phyloP scores from a whole-genome alignment of 139 green algal genomes.

The Chlamydomonas urium region DNA sequence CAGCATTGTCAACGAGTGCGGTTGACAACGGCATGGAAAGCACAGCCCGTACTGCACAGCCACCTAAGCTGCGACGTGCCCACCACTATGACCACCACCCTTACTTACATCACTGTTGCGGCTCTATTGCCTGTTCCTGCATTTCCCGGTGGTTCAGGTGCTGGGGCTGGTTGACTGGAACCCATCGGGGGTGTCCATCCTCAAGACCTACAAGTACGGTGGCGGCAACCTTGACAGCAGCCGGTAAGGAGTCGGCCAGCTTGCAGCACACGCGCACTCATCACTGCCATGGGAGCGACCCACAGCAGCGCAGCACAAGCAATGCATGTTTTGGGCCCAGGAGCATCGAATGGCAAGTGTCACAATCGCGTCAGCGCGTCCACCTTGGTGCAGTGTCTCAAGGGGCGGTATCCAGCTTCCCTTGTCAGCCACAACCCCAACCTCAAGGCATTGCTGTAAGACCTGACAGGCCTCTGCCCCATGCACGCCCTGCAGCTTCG shows the following conservation, averaged over 20 bases:
- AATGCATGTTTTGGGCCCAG: not conserved
- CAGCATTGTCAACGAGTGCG: not conserved
- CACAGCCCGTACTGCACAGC: not conserved
- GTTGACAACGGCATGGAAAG: not conserved
- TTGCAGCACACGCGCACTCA: not conserved
- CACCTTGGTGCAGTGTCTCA: not conserved
- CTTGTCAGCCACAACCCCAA: not conserved
- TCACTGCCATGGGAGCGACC: not conserved
- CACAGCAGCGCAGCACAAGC: not conserved
- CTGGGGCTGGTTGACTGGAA: conserved; percentile 89
- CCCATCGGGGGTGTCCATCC: conserved; percentile 60
- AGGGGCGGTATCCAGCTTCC: not conserved
- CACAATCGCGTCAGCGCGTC: not conserved
- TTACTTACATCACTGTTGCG: not conserved
- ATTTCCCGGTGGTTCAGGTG: conserved; percentile 9
- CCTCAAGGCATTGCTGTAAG: not conserved
- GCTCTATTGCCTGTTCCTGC: not conserved
- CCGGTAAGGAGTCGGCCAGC: conserved; percentile 20
- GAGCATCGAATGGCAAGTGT: not conserved
- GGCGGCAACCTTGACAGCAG: conserved; percentile 56
- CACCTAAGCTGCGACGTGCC: no score
- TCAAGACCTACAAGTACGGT: conserved; percentile 72
- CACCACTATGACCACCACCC: not conserved
- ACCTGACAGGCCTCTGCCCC: not conserved
- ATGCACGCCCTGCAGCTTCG: not conserved